Evolutionary conservation across 805 yeast species (phyloP).

Genomic region (Monosporozyma aquatica): DNA sequence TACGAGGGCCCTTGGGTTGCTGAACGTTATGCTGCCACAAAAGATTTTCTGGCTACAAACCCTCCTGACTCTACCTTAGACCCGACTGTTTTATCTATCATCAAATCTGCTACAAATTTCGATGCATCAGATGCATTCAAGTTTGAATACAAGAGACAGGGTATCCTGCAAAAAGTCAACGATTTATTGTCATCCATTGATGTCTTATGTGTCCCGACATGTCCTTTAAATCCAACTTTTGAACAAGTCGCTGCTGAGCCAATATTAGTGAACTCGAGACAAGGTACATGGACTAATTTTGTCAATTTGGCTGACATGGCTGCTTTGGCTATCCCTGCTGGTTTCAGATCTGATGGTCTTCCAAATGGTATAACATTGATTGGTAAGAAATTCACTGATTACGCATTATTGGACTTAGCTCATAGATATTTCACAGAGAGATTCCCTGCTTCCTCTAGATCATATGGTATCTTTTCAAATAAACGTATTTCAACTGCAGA

Average conservation of each 20-base stretch:
- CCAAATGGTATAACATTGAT: slow-evolving; percentile 87
- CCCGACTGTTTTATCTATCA: slow-evolving; percentile 71
- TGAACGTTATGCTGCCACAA: slow-evolving; percentile 80
- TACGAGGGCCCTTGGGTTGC: slow-evolving; percentile 99
- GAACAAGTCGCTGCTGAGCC: slow-evolving; percentile 70
- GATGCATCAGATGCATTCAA: slow-evolving; percentile 79
- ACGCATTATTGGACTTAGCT: slow-evolving; percentile 80
- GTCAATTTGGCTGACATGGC: slow-evolving; percentile 90
- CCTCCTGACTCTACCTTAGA: slow-evolving; percentile 68
- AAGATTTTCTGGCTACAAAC: slow-evolving; percentile 58
- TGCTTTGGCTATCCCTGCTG: slow-evolving; percentile 86
- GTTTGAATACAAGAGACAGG: slow-evolving; percentile 80
- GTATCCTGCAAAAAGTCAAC: slow-evolving; percentile 57
- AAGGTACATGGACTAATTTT: slow-evolving; percentile 98
- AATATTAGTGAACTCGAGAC: slow-evolving; percentile 70
- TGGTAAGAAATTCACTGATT: slow-evolving; percentile 77
- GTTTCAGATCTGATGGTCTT: slow-evolving; percentile 77
- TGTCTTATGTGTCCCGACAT: slow-evolving; percentile 82
- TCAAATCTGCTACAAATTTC: slow-evolving; percentile 66
- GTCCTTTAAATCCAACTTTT: slow-evolving; percentile 84
- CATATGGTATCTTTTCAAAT: slow-evolving; percentile 38
- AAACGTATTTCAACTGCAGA: slow-evolving; percentile 7
- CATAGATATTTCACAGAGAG: slow-evolving; percentile 49
- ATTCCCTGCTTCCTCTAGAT: slow-evolving; percentile 40
- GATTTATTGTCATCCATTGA: slow-evolving; percentile 52